Base-by-base conservation (phyloP, 73 alveolate genomes). In the Breviolum minutum region DNA sequence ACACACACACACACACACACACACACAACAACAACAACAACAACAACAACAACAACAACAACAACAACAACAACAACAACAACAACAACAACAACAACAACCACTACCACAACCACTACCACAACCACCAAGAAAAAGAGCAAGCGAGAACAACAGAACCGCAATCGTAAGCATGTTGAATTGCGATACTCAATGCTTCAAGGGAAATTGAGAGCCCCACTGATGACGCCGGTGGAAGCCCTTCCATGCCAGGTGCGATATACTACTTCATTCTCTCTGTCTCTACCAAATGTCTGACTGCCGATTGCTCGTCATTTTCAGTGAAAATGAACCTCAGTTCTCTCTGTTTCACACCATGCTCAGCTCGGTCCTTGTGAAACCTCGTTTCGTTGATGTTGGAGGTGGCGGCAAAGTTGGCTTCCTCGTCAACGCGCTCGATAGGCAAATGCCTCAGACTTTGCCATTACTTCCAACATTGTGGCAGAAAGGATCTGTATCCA, bases 201-300 rank as follows among this genome's bases (percentile, higher is more conserved):
- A 71, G 40, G 1, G 32, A 80, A 30, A 40, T 17, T 30, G 30
- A 80, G 88, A 80, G 69, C 69, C 10, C 12, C 40, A 77, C 96
- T 90, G 96, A 32, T 90, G 96, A 22, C 96, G 96, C 27, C 96
- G 96, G 24, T 90, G 96, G 63, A 90, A 90, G 54, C 96, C 96
- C 96, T 90, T 60, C 76, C 48, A 32, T 24, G 74, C 29, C 14
- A 20, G 7, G 54, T 16, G 54, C 17, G 1, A 40, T 40, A 7
- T 48, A 48, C 69, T 17, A 48, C 24, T 9, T 6, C 10, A 54
- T 9, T 13, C n/a, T 32, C 20, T 19, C 32, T 73, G n/a, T 14
- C 83, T 73, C 40, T 19, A 13, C n/a, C n/a, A 73, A 73, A 24
- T 32, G 1, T 73, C 40, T 73, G n/a, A 17, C 77, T 68, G 77